These are phyloP conservation scores for Rhinocladiella mackenziei DNA, from an alignment of 2,329 filamentous ascomycete species.

Conservation along the genomic window DNA sequence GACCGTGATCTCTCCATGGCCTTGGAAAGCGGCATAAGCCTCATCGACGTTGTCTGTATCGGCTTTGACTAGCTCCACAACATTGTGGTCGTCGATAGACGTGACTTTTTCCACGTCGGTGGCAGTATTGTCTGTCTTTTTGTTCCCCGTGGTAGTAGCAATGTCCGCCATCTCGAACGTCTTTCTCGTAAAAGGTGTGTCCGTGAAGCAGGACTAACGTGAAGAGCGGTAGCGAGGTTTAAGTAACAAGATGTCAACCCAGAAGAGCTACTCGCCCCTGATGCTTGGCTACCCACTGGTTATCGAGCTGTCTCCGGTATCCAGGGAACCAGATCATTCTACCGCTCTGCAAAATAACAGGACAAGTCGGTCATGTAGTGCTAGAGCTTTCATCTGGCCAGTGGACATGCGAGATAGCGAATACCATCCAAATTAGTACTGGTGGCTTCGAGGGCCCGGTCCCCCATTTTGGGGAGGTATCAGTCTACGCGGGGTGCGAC, in stretches of 20 bases:
- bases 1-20: slow-evolving; percentile 49
- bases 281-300: not conserved
- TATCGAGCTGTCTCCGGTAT: not conserved
- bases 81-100: not conserved
- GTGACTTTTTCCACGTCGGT: not conserved
- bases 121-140: not conserved
- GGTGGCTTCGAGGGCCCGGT: not conserved
- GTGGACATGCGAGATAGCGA: not conserved
- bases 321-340: not conserved
- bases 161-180: not conserved
- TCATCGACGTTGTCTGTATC: slow-evolving; percentile 48
- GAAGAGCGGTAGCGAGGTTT: not conserved
- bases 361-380: not conserved
- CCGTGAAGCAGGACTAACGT: not conserved
- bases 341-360: not conserved
- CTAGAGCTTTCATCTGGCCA: not conserved
- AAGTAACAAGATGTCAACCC: not conserved
- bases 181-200: not conserved
- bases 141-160: not conserved
- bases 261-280: not conserved
- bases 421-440: not conserved
- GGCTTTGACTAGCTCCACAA: slow-evolving; percentile 25
- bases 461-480: not conserved
- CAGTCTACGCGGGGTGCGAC: not conserved
- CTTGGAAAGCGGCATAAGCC: slow-evolving; percentile 54